A percentile compares a stretch with the other conserved stretches of the same genome.
Conservation (phyloP, 2,329 filamentous ascomycete species). For the Penicillium sp. region DNA sequence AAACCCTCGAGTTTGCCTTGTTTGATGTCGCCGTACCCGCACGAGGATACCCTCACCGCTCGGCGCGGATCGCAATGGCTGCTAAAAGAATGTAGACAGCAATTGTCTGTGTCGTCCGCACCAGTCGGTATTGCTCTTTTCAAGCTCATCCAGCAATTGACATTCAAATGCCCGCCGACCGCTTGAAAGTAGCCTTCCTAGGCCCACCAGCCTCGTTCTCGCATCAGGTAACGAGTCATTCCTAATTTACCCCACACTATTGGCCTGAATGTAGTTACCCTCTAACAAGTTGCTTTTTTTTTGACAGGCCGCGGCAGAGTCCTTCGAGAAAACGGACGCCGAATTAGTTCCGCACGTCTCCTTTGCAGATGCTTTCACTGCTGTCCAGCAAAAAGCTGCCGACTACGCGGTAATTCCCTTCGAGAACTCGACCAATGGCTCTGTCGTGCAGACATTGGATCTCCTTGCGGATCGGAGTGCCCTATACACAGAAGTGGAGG, state of each 20-base stretch:
- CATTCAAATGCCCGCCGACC: slow-evolving; percentile 3
- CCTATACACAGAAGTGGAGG: slow-evolving; percentile 68
- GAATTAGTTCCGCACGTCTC: slow-evolving; percentile 41
- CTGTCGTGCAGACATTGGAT: slow-evolving; percentile 87
- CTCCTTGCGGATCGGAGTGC: slow-evolving; percentile 75
- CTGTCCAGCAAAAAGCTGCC: slow-evolving; percentile 68
- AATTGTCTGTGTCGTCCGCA: background rate
- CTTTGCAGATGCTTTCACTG: slow-evolving; percentile 71
- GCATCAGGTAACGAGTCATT: slow-evolving; percentile 61
- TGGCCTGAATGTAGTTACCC: slow-evolving; percentile 16
- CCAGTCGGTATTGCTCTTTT: background rate
- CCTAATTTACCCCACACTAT: slow-evolving; percentile 24
- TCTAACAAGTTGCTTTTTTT: slow-evolving; percentile 9
- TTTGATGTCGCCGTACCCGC: slow-evolving; percentile 19
- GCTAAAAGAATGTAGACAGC: slow-evolving; percentile 1
- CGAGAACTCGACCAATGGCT: slow-evolving; percentile 94
- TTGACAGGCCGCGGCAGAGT: slow-evolving; percentile 57
- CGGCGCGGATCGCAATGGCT: slow-evolving; percentile 12
- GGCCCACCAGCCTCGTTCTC: slow-evolving; percentile 70
- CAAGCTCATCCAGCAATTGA: background rate
- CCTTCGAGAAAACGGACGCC: slow-evolving; percentile 46
- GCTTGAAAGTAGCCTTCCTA: slow-evolving; percentile 57
- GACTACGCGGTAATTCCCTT: slow-evolving; percentile 84
- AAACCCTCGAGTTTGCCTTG: slow-evolving; percentile 30
- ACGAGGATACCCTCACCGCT: slow-evolving; percentile 24